A percentile compares a stretch with the other conserved stretches of the same genome.
Evolutionary conservation across 2,329 filamentous ascomycete genomes (phyloP).

Genomic region (Fusarium oxysporum): DNA sequence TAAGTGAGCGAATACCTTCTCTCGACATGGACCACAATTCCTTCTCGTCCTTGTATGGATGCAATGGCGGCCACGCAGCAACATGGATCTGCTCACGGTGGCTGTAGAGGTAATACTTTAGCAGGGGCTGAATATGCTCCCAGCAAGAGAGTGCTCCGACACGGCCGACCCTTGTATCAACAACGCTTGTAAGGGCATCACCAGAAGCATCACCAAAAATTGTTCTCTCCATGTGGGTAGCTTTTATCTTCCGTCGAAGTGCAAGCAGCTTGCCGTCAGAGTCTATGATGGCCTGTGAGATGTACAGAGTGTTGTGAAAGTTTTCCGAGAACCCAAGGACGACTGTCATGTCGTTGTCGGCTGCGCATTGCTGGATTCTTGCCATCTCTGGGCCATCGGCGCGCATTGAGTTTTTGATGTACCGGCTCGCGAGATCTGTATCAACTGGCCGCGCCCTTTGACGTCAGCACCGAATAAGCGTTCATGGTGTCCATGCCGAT

Average conservation of each 20-base stretch:
- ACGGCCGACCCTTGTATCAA: background rate
- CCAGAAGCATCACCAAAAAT: conserved; percentile 57
- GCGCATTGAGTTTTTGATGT: conserved; percentile 17
- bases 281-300: conserved; percentile 57
- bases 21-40: conserved; percentile 43
- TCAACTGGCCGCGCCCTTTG: background rate
- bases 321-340: conserved; percentile 57
- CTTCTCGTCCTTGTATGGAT: background rate
- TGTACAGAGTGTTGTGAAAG: conserved; percentile 52
- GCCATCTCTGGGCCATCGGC: conserved; percentile 55
- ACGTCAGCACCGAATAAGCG: rapidly evolving
- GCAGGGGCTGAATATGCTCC: conserved; percentile 35
- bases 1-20: conserved; percentile 35
- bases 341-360: conserved; percentile 52
- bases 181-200: conserved; percentile 1
- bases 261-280: conserved; percentile 53
- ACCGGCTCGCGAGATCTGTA: background rate
- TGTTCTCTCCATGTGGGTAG: conserved; percentile 63
- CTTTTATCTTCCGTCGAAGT: conserved; percentile 61
- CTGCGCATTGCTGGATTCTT: conserved; percentile 48
- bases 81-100: conserved; percentile 24
- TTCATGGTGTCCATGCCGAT: rapidly evolving
- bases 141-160: conserved; percentile 60
- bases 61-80: conserved; percentile 9
- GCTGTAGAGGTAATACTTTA: conserved; percentile 9